Evolutionary conservation across 495 filamentous ascomycete species (phyloP), one percentile per base, ranked within the genome.

Genomic region (Durotheca rogersii): DNA sequence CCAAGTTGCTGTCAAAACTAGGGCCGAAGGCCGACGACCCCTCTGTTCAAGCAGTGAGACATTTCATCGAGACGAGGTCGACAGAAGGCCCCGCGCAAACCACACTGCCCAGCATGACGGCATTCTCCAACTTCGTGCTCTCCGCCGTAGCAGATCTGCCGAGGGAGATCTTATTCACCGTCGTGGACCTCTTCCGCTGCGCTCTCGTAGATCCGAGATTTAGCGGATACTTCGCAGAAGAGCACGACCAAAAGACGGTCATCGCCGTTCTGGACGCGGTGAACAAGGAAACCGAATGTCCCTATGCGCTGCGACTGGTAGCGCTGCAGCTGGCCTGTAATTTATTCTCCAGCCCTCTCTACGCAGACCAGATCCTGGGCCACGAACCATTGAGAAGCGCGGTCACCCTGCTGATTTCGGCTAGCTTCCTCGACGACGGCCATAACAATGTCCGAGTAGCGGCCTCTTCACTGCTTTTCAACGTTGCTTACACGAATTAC

Each of bases 201-300:
- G 79, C 86, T 6, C 80, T 94, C 34, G 74, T 86, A 4, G 92
- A 98, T 56, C 74, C 84, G 16, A 81, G 93, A n/a, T 74, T 95
- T n/a, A 87, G 87, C 58, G 84, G 87, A 47, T 93, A 82, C 68
- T 90, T 89, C 51, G 90, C 89, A 10, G 86, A 92, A 68, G 87
- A 95, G 60, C 60, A 69, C 18, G 66, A 72, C 25, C 83, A 86
- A 51, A 59, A 65, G 32, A 89, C 87, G 10, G 71, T 95, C 15
- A 59, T 78, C 41, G 70, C 81, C 7, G 59, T 96, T 4, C 69
- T 97, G 21, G 61, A 76, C 6, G 77, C 82, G 43, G 72, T 84
- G 25, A 81, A 77, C 38, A 53, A 68, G 3, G 62, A 74, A 2
- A 39, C 63, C 6, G 61, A 68, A 1, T 81, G 75, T 46, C 89